These are phyloP conservation scores for Daucus carota DNA, from an alignment of 129 eudicot genomes.

Conservation along the genomic window DNA sequence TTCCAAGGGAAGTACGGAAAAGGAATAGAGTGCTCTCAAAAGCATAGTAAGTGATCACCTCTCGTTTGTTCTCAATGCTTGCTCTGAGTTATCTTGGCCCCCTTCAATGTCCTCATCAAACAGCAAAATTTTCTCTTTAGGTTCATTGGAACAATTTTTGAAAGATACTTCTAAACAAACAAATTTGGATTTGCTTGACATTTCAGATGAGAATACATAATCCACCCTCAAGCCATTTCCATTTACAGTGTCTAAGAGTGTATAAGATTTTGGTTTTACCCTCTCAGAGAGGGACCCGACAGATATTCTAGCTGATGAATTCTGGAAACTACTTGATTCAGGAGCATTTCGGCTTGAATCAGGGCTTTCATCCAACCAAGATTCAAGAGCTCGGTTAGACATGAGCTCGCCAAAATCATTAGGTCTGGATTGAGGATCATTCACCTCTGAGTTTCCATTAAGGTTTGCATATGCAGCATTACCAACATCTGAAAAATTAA, in stretches of 20 bases:
- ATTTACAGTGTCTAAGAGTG: conserved; percentile 62
- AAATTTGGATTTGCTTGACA: conserved; percentile 48
- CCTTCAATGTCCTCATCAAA: conserved; percentile 39
- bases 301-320: conserved; percentile 71
- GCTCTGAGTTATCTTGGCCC: conserved; percentile 41
- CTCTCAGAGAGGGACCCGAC: conserved; percentile 55
- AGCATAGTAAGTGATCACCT: conserved; percentile 34
- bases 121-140: conserved; percentile 41
- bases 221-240: conserved; percentile 75
- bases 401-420: conserved; percentile 42
- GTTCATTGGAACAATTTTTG: conserved; percentile 52
- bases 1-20: background rate
- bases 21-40: background rate
- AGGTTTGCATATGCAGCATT: conserved; percentile 22
- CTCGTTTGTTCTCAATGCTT: conserved; percentile 30
- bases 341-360: conserved; percentile 37
- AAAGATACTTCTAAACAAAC: conserved; percentile 59
- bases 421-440: conserved; percentile 24
- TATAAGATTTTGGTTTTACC: conserved; percentile 51
- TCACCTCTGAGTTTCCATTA: conserved; percentile 17
- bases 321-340: conserved; percentile 24
- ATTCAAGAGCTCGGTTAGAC: conserved; percentile 75
- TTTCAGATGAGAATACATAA: conserved; percentile 53
- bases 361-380: conserved; percentile 83
- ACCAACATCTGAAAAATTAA: conserved; percentile 62